Evolutionary conservation across 805 yeast genomes (phyloP), one percentile per base, ranked within the genome.

Genomic region (Myxozyma geophila): DNA sequence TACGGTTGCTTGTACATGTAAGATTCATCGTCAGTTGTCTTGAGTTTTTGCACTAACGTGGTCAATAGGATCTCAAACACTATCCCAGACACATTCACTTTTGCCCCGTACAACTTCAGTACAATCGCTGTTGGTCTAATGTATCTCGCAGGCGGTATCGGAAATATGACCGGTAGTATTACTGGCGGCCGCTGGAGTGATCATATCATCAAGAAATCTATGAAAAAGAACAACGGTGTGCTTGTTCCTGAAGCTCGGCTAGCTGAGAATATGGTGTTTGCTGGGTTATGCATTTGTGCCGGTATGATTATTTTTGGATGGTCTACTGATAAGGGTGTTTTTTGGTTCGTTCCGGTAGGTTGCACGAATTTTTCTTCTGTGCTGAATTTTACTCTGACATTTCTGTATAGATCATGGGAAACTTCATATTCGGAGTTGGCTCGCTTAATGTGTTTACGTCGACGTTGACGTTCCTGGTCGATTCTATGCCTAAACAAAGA

Each of bases 161-260:
- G 92, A 0, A 90, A 90, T 72, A 75, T 90, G 43, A 69, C 87
- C 53, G 93, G 96, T 0, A 87, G 93, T 0, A 76, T 91, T n/a
- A 79, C 83, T 65, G 96, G 96, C 43, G 97, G 97, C 2, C 81
- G 80, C 66, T 90, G 93, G 88, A 86, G 85, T 58, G 97, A 90
- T 74, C 73, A 76, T 51, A 76, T 89, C 48, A 74, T 89, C 43
- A 78, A 77, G 51, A 78, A 83, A 54, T 85, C 85, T 55, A 80
- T 81, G 59, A 77, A 77, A 33, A 75, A 77, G 57, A 85, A 87
- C 68, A 82, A 88, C 68, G 95, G 95, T 0, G 81, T 81, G 43
- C 71, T 85, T 39, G 83, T 84, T 1, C 95, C 96, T 0, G 96
- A 90, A 73, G 85, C 92, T 0, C 80, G 97, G 68, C 79, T 91